Evolutionary conservation across 441 rosid genomes (phyloP), one percentile per base, ranked within the genome.

Genomic region (Adansonia rubrostipa): DNA sequence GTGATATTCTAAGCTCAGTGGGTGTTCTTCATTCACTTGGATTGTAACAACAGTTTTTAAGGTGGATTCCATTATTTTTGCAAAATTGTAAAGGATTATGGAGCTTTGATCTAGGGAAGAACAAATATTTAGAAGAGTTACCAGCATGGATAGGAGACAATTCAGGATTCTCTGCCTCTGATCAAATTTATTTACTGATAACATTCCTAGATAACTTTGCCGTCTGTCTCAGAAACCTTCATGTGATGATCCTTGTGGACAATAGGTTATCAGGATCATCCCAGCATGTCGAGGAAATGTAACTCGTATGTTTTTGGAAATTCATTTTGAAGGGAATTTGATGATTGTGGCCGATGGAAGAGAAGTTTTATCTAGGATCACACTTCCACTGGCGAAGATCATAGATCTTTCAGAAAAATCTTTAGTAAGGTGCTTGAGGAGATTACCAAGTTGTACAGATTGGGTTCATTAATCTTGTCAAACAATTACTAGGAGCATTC

Each of bases 91-190:
- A 61, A 33, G 28, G 53, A 6, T 20, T 77, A 1, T 72, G 61
- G 77, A 54, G 50, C 42, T 40, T 80, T 28, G 83, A 80, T 65
- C 73, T 80, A 6, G 74, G 77, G 1, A 50, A 77, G 15, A 71
- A 80, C 47, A 71, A 63, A 51, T 58, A 76, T 8, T 71, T 28
- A 69, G 83, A 77, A 54, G 10, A 20, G 61, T 48, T 77, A 5
- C 80, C 83, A 28, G 20, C 66, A 71, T 73, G 77, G 80, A 62
- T 80, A 11, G 83, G 74, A 53, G 60, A 72, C 11, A 77, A 24
- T 24, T 24, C 28, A 24, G 28, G 28, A 24, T 24, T 24, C 28
- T 24, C 28, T 24, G 28, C 28, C 28, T 24, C 28, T 24, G 28
- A 24, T 24, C 28, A 24, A 24, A 24, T 24, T 24, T 24, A 24